A percentile compares a stretch with the other conserved stretches of the same genome.
Conservation (phyloP, 805 yeast genomes). For the Zygoascus bituminiphila region DNA sequence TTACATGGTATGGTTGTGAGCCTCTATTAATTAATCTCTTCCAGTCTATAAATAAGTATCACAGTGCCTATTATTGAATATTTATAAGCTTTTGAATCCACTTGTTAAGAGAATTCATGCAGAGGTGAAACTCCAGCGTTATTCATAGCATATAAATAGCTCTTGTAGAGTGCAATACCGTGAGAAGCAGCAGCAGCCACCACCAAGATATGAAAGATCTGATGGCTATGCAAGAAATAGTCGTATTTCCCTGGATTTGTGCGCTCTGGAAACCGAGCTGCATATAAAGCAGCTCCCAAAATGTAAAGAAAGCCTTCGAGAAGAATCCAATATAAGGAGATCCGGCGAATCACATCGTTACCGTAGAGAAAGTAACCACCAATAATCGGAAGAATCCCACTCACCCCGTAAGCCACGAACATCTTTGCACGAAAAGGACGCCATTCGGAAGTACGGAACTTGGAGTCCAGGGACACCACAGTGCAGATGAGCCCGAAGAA, state of each 20-base stretch:
- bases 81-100: too few species aligned
- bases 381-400: constrained; percentile 63
- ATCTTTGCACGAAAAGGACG: constrained; percentile 68
- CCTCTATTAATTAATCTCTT: too few species aligned
- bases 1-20: too few species aligned
- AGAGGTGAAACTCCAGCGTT: neutral
- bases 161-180: constrained; percentile 49
- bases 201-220: constrained; percentile 70
- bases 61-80: too few species aligned
- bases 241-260: constrained; percentile 57
- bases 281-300: constrained; percentile 72
- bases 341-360: constrained; percentile 39
- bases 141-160: constrained; percentile 47
- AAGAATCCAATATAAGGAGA: constrained; percentile 54
- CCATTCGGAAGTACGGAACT: constrained; percentile 63
- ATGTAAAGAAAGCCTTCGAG: constrained; percentile 71
- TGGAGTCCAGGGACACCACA: constrained; percentile 51
- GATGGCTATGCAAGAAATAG: constrained; percentile 74
- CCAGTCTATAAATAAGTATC: too few species aligned
- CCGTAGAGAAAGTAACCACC: constrained; percentile 48
- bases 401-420: constrained; percentile 73
- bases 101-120: too few species aligned
- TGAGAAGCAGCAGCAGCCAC: constrained; percentile 72
- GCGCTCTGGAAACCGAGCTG: constrained; percentile 70
- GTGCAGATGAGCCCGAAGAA: constrained; percentile 56